Evolutionary conservation across 2,329 filamentous ascomycete genomes (phyloP), one percentile per base, ranked within the genome.

Genomic region (Endoconidiophora laricicola): DNA sequence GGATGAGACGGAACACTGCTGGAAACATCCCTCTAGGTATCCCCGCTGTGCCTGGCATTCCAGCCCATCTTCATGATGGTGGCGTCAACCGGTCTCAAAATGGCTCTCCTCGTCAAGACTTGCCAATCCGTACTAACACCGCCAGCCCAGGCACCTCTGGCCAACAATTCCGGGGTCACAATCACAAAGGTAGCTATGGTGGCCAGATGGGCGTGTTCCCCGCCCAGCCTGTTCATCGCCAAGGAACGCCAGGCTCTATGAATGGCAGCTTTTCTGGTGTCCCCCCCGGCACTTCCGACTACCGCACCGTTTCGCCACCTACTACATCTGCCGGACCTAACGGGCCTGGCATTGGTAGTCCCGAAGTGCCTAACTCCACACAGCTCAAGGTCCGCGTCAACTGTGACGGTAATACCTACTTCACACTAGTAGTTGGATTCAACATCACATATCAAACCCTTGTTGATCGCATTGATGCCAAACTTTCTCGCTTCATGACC

Each of bases 351-450:
- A 56, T 65, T 44, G 62, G 59, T 54, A 74, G 60, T 57, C 68
- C 63, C 63, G 60, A 87, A 22, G 59, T 74, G 58, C 70, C 67
- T 22, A 63, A 73, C 46, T 76, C 72, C 43, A 79, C 84, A 6
- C 91, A 96, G 60, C 74, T 98, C 47, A 96, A 95, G 66, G 88
- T 95, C 46, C 94, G 93, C 62, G 87, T 98, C 52, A 90, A 90
- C 60, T 93, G 86, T 61, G 86, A 91, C 53, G 69, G 65, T 43
- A 83, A 83, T 44, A 91, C 88, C 60, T 93, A 93, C 57, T 83
- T 95, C 53, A 95, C 90, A 1, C 73, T 98, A n/a, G 90, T 98
- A 9, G 93, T 94, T 40, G 84, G 86, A 29, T 93, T 86, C 65
- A 94, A 93, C 62, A 96, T 96, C 59, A 83, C 86, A 39, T 96